These are phyloP conservation scores for Diaporthe sp. DNA, from an alignment of 2,329 filamentous ascomycete genomes.

Conservation along the genomic window DNA sequence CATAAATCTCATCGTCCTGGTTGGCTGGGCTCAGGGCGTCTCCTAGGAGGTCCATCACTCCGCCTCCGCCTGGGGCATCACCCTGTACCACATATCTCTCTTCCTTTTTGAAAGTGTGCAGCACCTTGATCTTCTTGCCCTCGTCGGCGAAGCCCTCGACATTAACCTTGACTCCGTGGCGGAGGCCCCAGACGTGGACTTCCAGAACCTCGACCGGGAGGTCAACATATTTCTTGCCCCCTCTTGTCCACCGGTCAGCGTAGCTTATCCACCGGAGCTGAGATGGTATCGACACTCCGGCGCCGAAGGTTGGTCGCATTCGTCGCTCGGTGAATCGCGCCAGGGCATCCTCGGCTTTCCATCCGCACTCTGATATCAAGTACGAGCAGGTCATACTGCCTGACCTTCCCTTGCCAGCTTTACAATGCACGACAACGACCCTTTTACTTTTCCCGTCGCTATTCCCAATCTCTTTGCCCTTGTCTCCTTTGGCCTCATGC, in stretches of 20 bases:
- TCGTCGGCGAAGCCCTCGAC: slow-evolving; percentile 90
- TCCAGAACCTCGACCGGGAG: slow-evolving; percentile 86
- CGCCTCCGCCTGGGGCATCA: slow-evolving; percentile 59
- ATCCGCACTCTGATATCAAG: slow-evolving; percentile 84
- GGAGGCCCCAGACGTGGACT: slow-evolving; percentile 88
- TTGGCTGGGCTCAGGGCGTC: slow-evolving; percentile 48
- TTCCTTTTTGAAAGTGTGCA: slow-evolving; percentile 80
- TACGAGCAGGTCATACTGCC: slow-evolving; percentile 91
- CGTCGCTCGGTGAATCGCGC: slow-evolving; percentile 78
- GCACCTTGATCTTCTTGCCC: slow-evolving; percentile 84
- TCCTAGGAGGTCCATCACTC: slow-evolving; percentile 62
- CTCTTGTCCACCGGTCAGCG: slow-evolving; percentile 84
- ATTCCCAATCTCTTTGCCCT: slow-evolving; percentile 19
- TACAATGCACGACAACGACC: slow-evolving; percentile 94
- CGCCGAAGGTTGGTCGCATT: slow-evolving; percentile 90
- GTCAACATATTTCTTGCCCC: slow-evolving; percentile 84
- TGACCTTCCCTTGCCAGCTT: slow-evolving; percentile 93
- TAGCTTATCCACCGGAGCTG: slow-evolving; percentile 90
- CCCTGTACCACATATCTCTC: slow-evolving; percentile 78
- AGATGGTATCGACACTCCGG: slow-evolving; percentile 91
- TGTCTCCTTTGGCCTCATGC: slow-evolving; percentile 23
- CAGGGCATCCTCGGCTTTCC: slow-evolving; percentile 64
- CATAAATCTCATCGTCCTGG: slow-evolving; percentile 48
- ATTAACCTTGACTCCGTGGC: slow-evolving; percentile 87
- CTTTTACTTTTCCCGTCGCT: slow-evolving; percentile 51